These are phyloP conservation scores for Puya raimondii DNA, from an alignment of 176 grass and related monocot genomes.

Conservation along the genomic window DNA sequence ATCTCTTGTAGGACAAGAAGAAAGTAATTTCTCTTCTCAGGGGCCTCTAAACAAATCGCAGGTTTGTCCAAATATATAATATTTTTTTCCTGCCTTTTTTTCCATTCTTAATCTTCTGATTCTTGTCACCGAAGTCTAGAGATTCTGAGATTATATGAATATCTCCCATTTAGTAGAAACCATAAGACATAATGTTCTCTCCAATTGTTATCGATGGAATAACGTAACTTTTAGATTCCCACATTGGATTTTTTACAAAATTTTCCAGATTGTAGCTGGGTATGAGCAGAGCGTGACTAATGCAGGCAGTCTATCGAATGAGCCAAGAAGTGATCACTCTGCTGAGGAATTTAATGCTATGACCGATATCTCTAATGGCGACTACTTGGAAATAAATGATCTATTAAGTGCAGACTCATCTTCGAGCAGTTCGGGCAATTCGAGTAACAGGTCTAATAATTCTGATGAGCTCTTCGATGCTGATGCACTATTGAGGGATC, in stretches of 20 bases:
- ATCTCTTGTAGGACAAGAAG: slow-evolving; percentile 25
- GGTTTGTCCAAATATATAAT: slow-evolving; percentile 14
- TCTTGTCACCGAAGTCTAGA: neutral
- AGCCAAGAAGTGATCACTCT: slow-evolving; percentile 12
- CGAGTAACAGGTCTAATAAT: slow-evolving; percentile 30
- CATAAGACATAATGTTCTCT: neutral
- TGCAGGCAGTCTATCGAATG: neutral
- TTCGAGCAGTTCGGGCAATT: slow-evolving; percentile 54
- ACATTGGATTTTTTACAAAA: slow-evolving; percentile 3
- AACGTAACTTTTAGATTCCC: neutral
- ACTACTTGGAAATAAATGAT: slow-evolving; percentile 52
- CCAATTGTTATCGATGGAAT: neutral
- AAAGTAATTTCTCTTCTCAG: slow-evolving; percentile 1
- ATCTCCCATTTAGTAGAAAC: neutral
- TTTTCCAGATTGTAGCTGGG: slow-evolving; percentile 14
- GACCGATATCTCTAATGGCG: slow-evolving; percentile 20
- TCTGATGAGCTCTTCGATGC: slow-evolving; percentile 45
- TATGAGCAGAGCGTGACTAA: slow-evolving; percentile 2
- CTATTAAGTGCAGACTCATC: slow-evolving; percentile 31
- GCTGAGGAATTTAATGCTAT: slow-evolving; percentile 11
- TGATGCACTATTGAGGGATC: slow-evolving; percentile 34
- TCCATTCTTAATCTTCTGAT: neutral
- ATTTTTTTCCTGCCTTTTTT: neutral
- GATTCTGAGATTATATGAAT: neutral
- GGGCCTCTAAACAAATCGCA: slow-evolving; percentile 13